phyloP scores from a whole-genome alignment of 83 land plant genomes.

The Isoetes engelmannii region DNA sequence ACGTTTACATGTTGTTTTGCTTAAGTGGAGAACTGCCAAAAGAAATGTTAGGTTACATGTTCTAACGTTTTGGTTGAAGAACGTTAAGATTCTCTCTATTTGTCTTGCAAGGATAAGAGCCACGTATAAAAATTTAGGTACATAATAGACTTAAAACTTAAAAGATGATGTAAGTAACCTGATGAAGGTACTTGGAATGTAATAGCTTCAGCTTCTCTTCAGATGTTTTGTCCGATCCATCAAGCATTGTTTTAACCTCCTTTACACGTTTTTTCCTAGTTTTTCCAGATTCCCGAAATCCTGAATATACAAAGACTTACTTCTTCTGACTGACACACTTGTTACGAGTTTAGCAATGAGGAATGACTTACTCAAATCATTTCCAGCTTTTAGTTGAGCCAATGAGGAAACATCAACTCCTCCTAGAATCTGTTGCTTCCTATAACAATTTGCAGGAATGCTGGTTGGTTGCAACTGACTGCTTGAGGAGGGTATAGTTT shows the following conservation, averaged over 20 bases:
- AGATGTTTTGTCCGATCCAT: constrained; percentile 21
- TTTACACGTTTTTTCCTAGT: constrained; percentile 18
- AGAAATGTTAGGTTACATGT: too few relatives aligned
- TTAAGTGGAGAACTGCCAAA: too few relatives aligned
- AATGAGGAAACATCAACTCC: constrained; percentile 9
- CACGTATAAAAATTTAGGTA: too few relatives aligned
- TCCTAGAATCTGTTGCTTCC: constrained; percentile 23
- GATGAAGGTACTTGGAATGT: constrained; percentile 27
- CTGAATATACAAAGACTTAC: constrained; percentile 5
- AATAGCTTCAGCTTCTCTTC: constrained; percentile 29
- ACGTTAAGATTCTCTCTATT: too few relatives aligned
- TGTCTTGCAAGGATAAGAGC: too few relatives aligned
- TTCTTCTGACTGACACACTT: not conserved
- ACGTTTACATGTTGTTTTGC: too few relatives aligned
- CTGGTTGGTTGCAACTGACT: not conserved
- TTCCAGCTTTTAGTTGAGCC: not conserved
- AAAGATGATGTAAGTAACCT: not conserved
- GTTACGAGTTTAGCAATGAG: not conserved
- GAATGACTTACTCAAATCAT: not conserved
- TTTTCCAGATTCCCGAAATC: constrained; percentile 13
- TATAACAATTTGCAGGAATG: constrained; percentile 11
- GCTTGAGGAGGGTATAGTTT: too few relatives aligned
- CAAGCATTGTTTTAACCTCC: constrained; percentile 25
- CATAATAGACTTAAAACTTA: too few relatives aligned
- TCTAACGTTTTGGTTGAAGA: too few relatives aligned